Conservation (phyloP, 768 basidiomycete genomes). For the Serpula lacrymans region DNA sequence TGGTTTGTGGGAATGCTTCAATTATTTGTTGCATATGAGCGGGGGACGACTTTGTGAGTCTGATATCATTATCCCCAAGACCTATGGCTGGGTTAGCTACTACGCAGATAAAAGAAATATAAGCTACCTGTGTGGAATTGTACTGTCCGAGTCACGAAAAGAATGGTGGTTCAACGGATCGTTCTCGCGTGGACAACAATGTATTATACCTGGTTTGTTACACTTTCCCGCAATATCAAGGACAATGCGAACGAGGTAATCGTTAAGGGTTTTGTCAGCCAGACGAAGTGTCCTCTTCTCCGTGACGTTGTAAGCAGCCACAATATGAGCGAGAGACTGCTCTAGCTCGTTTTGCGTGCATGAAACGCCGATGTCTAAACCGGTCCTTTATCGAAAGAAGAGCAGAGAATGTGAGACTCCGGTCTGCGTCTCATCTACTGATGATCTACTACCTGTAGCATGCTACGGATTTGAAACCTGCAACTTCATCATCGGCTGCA, state of each 20-base stretch:
- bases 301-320: slow-evolving; percentile 28
- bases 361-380: slow-evolving; percentile 48
- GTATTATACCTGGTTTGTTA: slow-evolving; percentile 67
- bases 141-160: slow-evolving; percentile 42
- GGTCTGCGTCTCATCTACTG: not conserved
- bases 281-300: slow-evolving; percentile 45
- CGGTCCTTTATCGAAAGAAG: slow-evolving; percentile 41
- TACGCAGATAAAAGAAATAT: not conserved
- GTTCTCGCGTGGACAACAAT: too few relatives aligned
- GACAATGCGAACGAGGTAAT: slow-evolving; percentile 55
- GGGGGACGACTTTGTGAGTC: slow-evolving; percentile 54
- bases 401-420: not conserved
- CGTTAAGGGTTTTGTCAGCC: slow-evolving; percentile 61
- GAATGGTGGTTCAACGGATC: too few relatives aligned
- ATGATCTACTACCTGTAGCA: slow-evolving; percentile 48
- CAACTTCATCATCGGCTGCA: slow-evolving; percentile 49
- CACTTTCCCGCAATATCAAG: slow-evolving; percentile 49
- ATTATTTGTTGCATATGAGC: slow-evolving; percentile 68
- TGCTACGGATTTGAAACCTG: slow-evolving; percentile 70
- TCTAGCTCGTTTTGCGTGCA: slow-evolving; percentile 26
- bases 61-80: slow-evolving; percentile 72
- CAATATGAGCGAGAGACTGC: slow-evolving; percentile 27
- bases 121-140: slow-evolving; percentile 70
- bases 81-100: slow-evolving; percentile 27
- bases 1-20: slow-evolving; percentile 54